These are phyloP conservation scores for Globisporangium abappressorium DNA, from an alignment of 352 stramenopile genomes.

Conservation along the genomic window DNA sequence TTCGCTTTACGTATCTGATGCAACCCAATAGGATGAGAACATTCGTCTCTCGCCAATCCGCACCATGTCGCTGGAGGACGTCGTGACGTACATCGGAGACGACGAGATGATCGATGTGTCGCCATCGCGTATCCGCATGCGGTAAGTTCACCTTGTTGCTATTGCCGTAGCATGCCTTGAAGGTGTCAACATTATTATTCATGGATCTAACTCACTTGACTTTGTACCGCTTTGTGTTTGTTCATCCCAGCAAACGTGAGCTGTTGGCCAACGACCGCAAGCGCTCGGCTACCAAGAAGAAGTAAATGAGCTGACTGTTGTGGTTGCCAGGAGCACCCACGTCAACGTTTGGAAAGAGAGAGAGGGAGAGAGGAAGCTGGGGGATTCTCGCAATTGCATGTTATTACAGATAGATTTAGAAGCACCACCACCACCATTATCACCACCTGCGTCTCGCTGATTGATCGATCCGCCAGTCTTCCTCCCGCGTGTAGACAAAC, in stretches of 20 bases:
- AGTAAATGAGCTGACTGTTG: conserved; percentile 27
- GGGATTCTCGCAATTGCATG: conserved; percentile 8
- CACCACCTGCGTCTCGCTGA: conserved; percentile 1
- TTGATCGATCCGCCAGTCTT: neutral
- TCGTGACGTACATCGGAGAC: conserved; percentile 96
- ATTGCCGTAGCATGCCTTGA: neutral
- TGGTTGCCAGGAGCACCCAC: neutral
- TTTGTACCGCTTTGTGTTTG: neutral
- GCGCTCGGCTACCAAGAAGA: conserved; percentile 48
- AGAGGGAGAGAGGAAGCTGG: neutral
- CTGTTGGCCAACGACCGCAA: conserved; percentile 62
- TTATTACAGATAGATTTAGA: conserved; percentile 14
- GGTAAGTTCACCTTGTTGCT: conserved; percentile 21
- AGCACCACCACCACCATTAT: neutral
- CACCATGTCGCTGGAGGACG: conserved; percentile 94
- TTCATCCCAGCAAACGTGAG: conserved; percentile 52
- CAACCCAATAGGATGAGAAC: conserved; percentile 89
- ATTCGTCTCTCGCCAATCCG: conserved; percentile 91
- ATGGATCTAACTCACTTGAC: neutral
- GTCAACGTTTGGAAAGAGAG: neutral
- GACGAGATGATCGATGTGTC: conserved; percentile 99
- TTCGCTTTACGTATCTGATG: neutral
- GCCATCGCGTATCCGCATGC: conserved; percentile 92
- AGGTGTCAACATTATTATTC: too few species aligned
- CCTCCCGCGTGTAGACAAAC: neutral